These are phyloP conservation scores for Bipolaris cookei DNA, from an alignment of 2,329 filamentous ascomycete genomes.

Conservation along the genomic window DNA sequence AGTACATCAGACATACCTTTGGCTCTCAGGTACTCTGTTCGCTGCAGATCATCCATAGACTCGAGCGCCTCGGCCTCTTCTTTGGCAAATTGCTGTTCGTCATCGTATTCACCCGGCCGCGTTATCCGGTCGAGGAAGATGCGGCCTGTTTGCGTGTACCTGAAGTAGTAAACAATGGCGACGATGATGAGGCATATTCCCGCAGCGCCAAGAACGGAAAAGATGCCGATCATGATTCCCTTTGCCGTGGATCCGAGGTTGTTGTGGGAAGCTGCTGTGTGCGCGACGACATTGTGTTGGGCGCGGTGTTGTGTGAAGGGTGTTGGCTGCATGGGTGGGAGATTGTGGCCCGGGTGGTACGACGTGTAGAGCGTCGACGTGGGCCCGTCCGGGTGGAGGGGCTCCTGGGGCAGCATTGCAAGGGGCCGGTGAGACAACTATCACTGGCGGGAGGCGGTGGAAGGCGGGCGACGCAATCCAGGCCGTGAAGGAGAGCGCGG, in stretches of 20 bases:
- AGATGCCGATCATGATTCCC: slow-evolving; percentile 91
- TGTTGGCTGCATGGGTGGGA: slow-evolving; percentile 33
- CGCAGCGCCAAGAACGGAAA: slow-evolving; percentile 92
- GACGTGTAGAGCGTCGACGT: slow-evolving; percentile 43
- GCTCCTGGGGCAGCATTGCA: slow-evolving; percentile 44
- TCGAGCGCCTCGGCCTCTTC: slow-evolving; percentile 96
- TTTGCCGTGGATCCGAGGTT: slow-evolving; percentile 64
- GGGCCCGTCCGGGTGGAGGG: slow-evolving; percentile 35
- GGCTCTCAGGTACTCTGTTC: slow-evolving; percentile 88
- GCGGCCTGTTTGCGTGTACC: slow-evolving; percentile 83
- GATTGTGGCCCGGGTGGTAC: slow-evolving; percentile 33
- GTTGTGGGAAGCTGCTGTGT: slow-evolving; percentile 32
- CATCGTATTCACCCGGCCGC: slow-evolving; percentile 93
- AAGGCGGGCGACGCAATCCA: slow-evolving; percentile 9
- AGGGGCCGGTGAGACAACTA: slow-evolving; percentile 13
- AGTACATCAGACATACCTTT: slow-evolving; percentile 71
- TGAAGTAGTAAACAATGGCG: slow-evolving; percentile 88
- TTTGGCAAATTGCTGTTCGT: slow-evolving; percentile 90
- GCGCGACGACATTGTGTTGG: slow-evolving; percentile 33
- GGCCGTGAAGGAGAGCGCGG: slow-evolving; percentile 29
- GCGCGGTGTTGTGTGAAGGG: slow-evolving; percentile 21
- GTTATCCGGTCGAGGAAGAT: slow-evolving; percentile 94
- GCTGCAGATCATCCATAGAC: slow-evolving; percentile 90
- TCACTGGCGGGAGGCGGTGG: slow-evolving; percentile 10
- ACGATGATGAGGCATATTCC: slow-evolving; percentile 81